Base-by-base conservation (phyloP, 176 grass and related monocot species). In the Poa pratensis region DNA sequence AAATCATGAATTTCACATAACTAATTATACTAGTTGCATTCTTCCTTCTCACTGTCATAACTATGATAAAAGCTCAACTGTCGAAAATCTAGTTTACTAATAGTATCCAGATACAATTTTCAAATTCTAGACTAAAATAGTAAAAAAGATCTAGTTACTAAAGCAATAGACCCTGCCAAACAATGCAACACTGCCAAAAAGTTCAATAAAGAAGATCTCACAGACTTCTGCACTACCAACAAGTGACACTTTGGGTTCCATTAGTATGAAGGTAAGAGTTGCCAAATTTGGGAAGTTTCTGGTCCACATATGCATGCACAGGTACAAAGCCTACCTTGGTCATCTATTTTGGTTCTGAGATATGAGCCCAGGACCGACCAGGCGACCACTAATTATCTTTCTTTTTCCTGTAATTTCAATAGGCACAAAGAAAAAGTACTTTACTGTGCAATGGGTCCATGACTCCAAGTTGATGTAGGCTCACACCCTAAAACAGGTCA, bases 1-100 rank as follows among this genome's bases (percentile, higher is more conserved):
- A 90, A 80, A 65, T 84, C 73, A 75, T 61, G 16, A 3, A 57
- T 81, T 46, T 37, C 51, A 58, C 28, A 74, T 49, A 80, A 43
- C 11, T 54, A 42, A 23, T 9, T 64, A 48, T 7, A 76, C 18
- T 16, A 90, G 46, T 5, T 45, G 39, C 49, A n/a, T 13, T 81
- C 20, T 60, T 42, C 37, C 23, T 46, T 20, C 16, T 16, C 13
- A n/a, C 72, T 64, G 13, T 71, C 35, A 82, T 22, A 62, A 90
- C 63, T 50, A 52, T 77, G 52, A 73, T 49, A 50, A 20, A 22
- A 73, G 22, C 70, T 49, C 23, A 27, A 50, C 26, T 48, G 45
- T 49, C 43, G 0, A 26, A 26, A 73, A 49, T 73, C 23, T 49
- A 73, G 42, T 2, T 37, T 9, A 50, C 6, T 73, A 73, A 16